Percentiles rank a stretch among this genome's conserved stretches.
Conservation (phyloP, 495 filamentous ascomycete genomes). For the Bacidia gigantensis region DNA sequence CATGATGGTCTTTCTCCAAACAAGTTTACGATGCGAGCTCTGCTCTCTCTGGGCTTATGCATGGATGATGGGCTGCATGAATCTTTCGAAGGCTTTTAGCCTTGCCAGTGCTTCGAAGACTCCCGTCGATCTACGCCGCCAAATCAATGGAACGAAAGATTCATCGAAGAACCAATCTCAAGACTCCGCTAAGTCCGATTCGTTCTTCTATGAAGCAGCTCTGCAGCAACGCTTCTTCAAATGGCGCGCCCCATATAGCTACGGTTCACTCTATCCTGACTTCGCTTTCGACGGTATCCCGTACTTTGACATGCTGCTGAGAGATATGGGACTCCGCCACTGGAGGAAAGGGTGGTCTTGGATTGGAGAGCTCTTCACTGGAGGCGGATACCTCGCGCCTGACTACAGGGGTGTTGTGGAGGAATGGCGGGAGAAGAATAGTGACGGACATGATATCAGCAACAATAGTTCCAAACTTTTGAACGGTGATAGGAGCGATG, state of each 20-base stretch:
- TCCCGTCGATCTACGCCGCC: not conserved
- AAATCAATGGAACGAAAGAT: not conserved
- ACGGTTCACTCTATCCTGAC: conserved; percentile 49
- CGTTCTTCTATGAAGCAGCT: conserved; percentile 27
- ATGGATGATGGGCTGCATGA: conserved; percentile 6
- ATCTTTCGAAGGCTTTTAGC: not conserved
- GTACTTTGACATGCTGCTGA: conserved; percentile 60
- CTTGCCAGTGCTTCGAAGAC: not conserved
- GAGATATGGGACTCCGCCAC: conserved; percentile 44
- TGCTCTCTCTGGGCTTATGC: conserved; percentile 12
- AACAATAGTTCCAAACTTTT: too few relatives aligned
- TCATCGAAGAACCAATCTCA: not conserved
- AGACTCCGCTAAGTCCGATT: not conserved
- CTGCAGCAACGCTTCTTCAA: conserved; percentile 54
- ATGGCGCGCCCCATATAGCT: conserved; percentile 54
- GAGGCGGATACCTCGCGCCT: conserved; percentile 34
- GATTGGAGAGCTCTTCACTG: conserved; percentile 28
- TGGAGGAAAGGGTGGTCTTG: conserved; percentile 32
- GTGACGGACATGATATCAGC: too few relatives aligned
- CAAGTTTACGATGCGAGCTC: conserved; percentile 1
- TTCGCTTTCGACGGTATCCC: conserved; percentile 64
- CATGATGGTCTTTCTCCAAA: not conserved
- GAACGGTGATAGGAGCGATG: too few relatives aligned
- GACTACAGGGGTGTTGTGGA: conserved; percentile 48
- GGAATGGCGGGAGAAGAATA: conserved; percentile 32